Evolutionary conservation across 495 filamentous ascomycete species (phyloP).

Genomic region (Penicillium waksmanii): DNA sequence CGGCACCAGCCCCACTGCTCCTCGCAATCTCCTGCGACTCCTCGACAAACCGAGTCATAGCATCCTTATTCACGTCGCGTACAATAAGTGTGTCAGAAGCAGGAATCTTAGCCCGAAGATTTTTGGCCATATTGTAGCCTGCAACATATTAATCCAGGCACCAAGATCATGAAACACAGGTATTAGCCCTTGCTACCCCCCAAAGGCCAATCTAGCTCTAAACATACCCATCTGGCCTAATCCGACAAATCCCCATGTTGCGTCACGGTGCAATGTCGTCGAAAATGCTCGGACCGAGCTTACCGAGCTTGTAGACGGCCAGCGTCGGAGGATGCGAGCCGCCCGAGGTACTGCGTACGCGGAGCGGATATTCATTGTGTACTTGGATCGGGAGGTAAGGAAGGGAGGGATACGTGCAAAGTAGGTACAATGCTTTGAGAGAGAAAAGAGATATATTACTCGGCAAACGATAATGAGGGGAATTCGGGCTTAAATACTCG

Average conservation of each 20-base stretch:
- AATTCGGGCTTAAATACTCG: background rate
- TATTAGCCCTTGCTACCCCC: no score
- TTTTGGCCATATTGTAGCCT: constrained; percentile 88
- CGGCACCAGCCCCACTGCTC: constrained; percentile 30
- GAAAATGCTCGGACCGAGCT: constrained; percentile 55
- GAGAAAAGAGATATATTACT: background rate
- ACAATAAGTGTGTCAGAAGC: constrained; percentile 68
- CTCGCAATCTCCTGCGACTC: constrained; percentile 55
- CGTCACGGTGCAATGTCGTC: constrained; percentile 53
- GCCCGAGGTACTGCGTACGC: constrained; percentile 21
- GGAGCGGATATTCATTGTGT: constrained; percentile 27
- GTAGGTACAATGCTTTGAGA: background rate
- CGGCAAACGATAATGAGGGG: background rate
- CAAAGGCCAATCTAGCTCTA: background rate
- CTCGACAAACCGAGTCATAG: constrained; percentile 59
- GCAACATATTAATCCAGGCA: constrained; percentile 16
- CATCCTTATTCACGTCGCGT: constrained; percentile 72
- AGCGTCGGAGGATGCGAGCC: constrained; percentile 25
- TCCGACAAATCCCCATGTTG: constrained; percentile 83
- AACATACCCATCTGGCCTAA: constrained; percentile 82
- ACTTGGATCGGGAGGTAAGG: background rate
- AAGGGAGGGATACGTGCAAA: background rate
- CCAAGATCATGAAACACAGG: background rate
- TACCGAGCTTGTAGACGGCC: constrained; percentile 16
- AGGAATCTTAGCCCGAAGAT: constrained; percentile 76